Base-by-base conservation (phyloP, 2,329 filamentous ascomycete species). In the Colletotrichum tofieldiae region DNA sequence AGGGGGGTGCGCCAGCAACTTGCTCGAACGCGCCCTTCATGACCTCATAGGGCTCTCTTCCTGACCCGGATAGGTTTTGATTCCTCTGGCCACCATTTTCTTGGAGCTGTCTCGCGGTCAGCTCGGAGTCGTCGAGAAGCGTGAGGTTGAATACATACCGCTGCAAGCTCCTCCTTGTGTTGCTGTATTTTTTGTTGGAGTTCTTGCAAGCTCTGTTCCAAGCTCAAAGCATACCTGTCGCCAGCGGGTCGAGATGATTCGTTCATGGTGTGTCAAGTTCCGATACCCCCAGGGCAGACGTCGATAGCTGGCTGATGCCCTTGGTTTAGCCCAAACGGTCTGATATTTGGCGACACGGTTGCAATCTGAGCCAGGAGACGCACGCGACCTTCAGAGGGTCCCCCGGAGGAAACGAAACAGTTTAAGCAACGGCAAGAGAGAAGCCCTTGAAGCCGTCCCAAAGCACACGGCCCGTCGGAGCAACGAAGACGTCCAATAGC, bases 181-280 rank as follows among this genome's bases (percentile, higher is more conserved):
- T 91, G 86, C 67, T 83, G 82, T 39, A 92, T 85, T 76, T 85
- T 85, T 20, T 81, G 83, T 78, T 93, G 90, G 1, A 96, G 88
- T 78, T 93, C 91, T 73, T 86, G 87, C 55, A 95, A 78, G 2
- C 93, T 94, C 65, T 89, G 87, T 69, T 94, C 89, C 55, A 96
- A 83, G 77, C 87, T 89, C 52, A 85, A 79, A 64, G 86, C 82
- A 73, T 91, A 86, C 67, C 83, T 82, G 29, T 79, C 76, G 51
- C 80, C 81, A 2, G 43, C 49, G 20, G 67, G 62, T 26, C 45
- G 43, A 47, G 65, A 55, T 16, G 47, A 23, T 37, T 59, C 65
- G 59, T 26, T 58, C 70, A 72, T 72, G 39, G 18, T 56, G 65
- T 35, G 45, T 49, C n/a, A 32, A 47, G 41, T 51, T 49, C 29